Evolutionary conservation across 179 eudicot genomes (phyloP), one percentile per base, ranked within the genome.

Genomic region (Corrigiola litoralis): DNA sequence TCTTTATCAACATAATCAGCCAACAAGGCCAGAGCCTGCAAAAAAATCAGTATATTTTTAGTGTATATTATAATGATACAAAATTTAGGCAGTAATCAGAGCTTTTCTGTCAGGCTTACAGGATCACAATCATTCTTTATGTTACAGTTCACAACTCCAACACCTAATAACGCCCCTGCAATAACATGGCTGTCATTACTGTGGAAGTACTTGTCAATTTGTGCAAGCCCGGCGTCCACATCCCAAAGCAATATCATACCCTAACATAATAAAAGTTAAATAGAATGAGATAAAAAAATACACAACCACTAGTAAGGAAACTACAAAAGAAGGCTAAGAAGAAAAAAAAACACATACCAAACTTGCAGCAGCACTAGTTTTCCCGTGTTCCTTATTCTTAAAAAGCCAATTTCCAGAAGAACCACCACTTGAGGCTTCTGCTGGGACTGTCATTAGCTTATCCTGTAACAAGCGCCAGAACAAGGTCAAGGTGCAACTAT

Each of bases 231-330:
- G 72, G 97, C 73, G 69, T 94, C 99, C 71, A 94, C 95, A 83
- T 94, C 99, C 99, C 99, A 94, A 65, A 83, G 83, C 73, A 86
- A 74, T 67, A 94, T 90, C 99, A 94, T 90, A 42, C 99, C 99
- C 99, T 94, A 52, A 34, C 68, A 48, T 7, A 41, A 27, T 28
- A 65, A 31, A 54, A 59, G 8, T 66, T 23, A 33, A 58, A 33
- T 27, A 66, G 23, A 28, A 71, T 48, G 17, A 40, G 9, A 25
- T 25, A 56, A 40, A 29, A 44, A 47, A 24, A 37, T 11, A 13
- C 6, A 29, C 16, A 17, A 37, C 24, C 42, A 72, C 36, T 54
- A 23, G 7, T 12, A 69, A 5, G 23, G 50, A 23, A 25, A 27
- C 12, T 13, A 33, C 25, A 20, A 41, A 41, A 27, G 29, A 60